Evolutionary conservation across 257 asterid genomes (phyloP).

Genomic region (Solanum tarijense): DNA sequence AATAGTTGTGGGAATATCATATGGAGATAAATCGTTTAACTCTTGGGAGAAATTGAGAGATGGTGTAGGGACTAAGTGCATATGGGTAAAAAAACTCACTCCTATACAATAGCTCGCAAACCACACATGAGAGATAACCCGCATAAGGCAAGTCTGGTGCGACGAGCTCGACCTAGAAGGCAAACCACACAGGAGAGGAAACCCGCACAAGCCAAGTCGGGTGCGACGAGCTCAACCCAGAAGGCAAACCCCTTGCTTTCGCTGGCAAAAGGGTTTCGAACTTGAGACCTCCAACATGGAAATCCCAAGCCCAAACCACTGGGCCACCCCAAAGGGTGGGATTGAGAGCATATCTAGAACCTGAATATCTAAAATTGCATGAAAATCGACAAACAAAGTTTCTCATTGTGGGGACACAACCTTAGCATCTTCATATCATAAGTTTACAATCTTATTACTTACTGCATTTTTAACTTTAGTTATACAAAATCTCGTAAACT

Average conservation of each 20-base stretch:
- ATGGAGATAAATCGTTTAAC: neutral
- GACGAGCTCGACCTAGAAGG: neutral
- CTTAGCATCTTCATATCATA: neutral
- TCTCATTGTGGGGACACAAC: neutral
- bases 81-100: neutral
- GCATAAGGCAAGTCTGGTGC: neutral
- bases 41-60: neutral
- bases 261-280: neutral
- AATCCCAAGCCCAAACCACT: neutral
- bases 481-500: neutral
- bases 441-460: neutral
- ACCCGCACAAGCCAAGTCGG: neutral
- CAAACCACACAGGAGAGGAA: neutral
- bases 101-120: neutral
- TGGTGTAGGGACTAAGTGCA: neutral
- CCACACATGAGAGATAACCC: neutral
- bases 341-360: neutral
- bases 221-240: neutral
- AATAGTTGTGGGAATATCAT: neutral
- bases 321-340: neutral
- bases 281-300: neutral
- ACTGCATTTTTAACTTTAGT: neutral
- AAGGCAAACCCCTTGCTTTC: neutral
- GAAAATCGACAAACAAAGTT: neutral
- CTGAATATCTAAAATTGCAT: neutral